A percentile compares a stretch with the other conserved stretches of the same genome.
These are phyloP conservation scores for Hyphopichia wangnamkhiaoensis DNA, from an alignment of 1,139 yeast species.

Conservation along the genomic window DNA sequence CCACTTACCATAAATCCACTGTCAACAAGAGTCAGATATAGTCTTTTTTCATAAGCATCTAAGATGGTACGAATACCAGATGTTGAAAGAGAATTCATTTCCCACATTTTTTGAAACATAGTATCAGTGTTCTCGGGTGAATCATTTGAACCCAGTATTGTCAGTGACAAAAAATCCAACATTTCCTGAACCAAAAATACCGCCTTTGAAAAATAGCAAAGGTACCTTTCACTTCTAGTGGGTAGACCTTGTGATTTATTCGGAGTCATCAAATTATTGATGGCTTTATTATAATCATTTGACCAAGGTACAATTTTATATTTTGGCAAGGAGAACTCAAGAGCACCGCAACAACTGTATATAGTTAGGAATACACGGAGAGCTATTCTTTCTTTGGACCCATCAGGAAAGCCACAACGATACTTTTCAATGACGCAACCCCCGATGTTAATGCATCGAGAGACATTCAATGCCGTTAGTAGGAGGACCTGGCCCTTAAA, in stretches of 20 bases:
- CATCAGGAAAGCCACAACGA: conserved; percentile 15
- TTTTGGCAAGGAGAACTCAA: conserved; percentile 50
- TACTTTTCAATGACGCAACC: conserved; percentile 13
- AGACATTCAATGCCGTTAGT: conserved; percentile 44
- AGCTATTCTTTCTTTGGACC: conserved; percentile 37
- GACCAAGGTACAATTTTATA: conserved; percentile 52
- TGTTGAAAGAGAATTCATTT: conserved; percentile 13
- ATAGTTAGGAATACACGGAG: conserved; percentile 47
- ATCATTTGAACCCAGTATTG: background rate
- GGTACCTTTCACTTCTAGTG: conserved; percentile 31
- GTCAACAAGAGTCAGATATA: conserved; percentile 20
- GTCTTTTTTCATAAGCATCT: conserved; percentile 23
- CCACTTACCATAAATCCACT: conserved; percentile 28
- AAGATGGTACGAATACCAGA: conserved; percentile 14
- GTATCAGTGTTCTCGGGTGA: conserved; percentile 10
- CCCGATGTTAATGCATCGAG: conserved; percentile 46
- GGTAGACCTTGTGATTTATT: conserved; percentile 23
- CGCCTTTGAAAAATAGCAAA: conserved; percentile 41
- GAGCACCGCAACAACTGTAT: conserved; percentile 50
- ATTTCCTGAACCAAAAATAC: conserved; percentile 48
- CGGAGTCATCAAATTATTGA: conserved; percentile 22
- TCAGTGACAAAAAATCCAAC: conserved; percentile 26
- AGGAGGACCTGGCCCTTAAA: conserved; percentile 53
- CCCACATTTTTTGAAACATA: conserved; percentile 16
- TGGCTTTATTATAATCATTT: conserved; percentile 41